phyloP scores from a whole-genome alignment of 2,329 filamentous ascomycete species.

The Pseudocercospora macadamiae region DNA sequence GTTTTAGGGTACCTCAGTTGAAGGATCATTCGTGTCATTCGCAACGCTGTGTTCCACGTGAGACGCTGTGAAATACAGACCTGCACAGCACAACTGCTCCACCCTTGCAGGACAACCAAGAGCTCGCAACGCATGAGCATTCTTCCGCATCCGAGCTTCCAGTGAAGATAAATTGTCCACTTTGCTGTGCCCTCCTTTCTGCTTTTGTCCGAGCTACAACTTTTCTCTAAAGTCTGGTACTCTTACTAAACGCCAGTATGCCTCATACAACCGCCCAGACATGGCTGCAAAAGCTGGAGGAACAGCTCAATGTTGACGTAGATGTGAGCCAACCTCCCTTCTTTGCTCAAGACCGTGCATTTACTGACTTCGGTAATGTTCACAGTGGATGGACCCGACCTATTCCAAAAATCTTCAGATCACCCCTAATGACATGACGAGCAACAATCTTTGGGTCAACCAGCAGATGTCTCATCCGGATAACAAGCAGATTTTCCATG shows the following conservation, averaged over 20 bases:
- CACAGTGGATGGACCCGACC: conserved; percentile 25
- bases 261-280: conserved; percentile 19
- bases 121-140: background rate
- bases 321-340: conserved; percentile 5
- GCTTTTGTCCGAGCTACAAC: background rate
- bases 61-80: background rate
- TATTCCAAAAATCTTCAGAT: conserved; percentile 26
- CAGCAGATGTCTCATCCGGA: conserved; percentile 27
- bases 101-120: background rate
- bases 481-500: conserved; percentile 24
- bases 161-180: background rate
- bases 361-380: background rate
- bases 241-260: conserved; percentile 3
- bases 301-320: conserved; percentile 26
- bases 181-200: background rate
- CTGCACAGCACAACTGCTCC: background rate
- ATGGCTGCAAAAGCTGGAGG: conserved; percentile 27
- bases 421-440: conserved; percentile 27
- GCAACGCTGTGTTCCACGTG: background rate
- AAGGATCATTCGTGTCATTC: background rate
- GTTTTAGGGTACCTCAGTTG: background rate
- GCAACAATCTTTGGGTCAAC: conserved; percentile 27
- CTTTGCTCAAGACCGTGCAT: background rate
- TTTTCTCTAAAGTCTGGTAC: background rate
- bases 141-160: background rate